phyloP scores from a whole-genome alignment of 2,329 filamentous ascomycete genomes.

The Hypoxylon sp. region DNA sequence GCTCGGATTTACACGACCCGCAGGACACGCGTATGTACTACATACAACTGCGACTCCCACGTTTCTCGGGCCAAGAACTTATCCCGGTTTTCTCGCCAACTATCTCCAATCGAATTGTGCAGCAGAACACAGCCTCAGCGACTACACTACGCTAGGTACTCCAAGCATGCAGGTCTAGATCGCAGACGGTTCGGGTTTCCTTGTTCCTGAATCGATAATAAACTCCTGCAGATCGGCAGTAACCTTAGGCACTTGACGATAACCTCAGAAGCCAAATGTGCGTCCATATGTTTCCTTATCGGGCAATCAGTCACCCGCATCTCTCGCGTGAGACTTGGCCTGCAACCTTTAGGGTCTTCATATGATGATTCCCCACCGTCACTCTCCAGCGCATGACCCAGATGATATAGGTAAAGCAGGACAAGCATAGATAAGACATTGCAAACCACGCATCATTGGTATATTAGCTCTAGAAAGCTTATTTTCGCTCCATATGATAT shows the following conservation, averaged over 20 bases:
- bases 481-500: conserved; percentile 5
- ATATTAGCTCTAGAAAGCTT: neutral
- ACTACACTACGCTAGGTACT: neutral
- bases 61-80: conserved; percentile 6
- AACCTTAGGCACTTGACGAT: conserved; percentile 17
- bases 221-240: conserved; percentile 29
- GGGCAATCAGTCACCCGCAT: conserved; percentile 33
- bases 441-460: neutral
- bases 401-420: conserved; percentile 10
- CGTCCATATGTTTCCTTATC: conserved; percentile 19
- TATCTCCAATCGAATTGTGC: neutral
- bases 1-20: neutral
- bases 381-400: conserved; percentile 12
- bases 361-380: conserved; percentile 28
- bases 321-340: conserved; percentile 27
- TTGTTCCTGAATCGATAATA: conserved; percentile 25
- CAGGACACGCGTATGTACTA: conserved; percentile 2
- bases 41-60: conserved; percentile 1
- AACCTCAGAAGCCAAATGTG: neutral
- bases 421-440: conserved; percentile 6
- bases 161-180: conserved; percentile 14
- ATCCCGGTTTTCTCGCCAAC: conserved; percentile 8
- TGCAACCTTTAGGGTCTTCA: conserved; percentile 27
- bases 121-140: conserved; percentile 17
- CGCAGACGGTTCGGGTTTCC: conserved; percentile 14